A percentile compares a stretch with the other conserved stretches of the same genome.
Conservation (phyloP, 2,329 filamentous ascomycete species). For the Pseudocercospora vitis region DNA sequence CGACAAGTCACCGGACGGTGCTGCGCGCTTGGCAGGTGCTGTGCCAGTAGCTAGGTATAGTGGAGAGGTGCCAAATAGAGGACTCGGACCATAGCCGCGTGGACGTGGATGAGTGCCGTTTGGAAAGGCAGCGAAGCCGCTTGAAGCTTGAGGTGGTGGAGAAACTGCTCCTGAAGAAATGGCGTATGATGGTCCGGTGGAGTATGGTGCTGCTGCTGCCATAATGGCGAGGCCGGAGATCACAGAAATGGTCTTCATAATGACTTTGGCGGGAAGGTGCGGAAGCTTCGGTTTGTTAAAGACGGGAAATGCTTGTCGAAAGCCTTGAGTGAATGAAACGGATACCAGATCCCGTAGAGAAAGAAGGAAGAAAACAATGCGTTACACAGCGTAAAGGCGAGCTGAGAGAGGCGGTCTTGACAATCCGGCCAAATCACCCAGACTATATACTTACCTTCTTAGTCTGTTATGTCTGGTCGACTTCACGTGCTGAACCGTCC, state of each 20-base stretch:
- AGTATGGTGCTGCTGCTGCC: slow-evolving; percentile 17
- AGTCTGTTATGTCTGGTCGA: background rate
- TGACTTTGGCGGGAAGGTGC: background rate
- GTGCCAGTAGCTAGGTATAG: slow-evolving; percentile 7
- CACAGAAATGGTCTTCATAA: slow-evolving; percentile 14
- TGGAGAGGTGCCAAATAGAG: slow-evolving; percentile 4
- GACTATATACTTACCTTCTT: too few species aligned
- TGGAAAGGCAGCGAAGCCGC: slow-evolving; percentile 1
- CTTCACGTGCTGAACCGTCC: background rate
- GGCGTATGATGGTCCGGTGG: slow-evolving; percentile 7
- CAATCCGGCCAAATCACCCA: too few species aligned
- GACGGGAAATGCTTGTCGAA: background rate
- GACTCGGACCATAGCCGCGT: slow-evolving; percentile 1
- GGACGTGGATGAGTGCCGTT: slow-evolving; percentile 1
- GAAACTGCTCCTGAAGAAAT: background rate
- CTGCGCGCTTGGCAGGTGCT: slow-evolving; percentile 1
- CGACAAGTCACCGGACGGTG: background rate
- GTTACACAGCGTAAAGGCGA: background rate
- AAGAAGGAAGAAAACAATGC: slow-evolving; percentile 6
- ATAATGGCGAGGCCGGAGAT: slow-evolving; percentile 38
- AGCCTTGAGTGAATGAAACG: slow-evolving; percentile 13
- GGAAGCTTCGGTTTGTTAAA: background rate
- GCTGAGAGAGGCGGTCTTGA: background rate
- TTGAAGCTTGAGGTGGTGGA: background rate
- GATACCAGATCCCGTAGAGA: slow-evolving; percentile 17